Evolutionary conservation across 495 filamentous ascomycete genomes (phyloP).

Genomic region (Bombardia bombarda): DNA sequence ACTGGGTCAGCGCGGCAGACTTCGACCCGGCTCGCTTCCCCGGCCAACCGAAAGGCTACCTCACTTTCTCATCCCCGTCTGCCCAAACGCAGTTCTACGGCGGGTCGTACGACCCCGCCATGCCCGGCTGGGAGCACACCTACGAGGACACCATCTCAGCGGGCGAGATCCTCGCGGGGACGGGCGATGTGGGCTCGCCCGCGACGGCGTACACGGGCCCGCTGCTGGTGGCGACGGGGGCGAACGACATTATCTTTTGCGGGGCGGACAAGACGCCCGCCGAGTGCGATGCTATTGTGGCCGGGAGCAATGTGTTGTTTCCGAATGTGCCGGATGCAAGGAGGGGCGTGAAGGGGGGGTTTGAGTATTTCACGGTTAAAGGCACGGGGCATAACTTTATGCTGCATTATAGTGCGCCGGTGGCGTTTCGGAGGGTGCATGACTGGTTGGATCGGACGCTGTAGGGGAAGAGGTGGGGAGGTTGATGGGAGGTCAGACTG

Average conservation of each 20-base stretch:
- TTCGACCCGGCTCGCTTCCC: neutral
- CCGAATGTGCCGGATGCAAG: neutral
- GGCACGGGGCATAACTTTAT: constrained; percentile 3
- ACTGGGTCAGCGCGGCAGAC: neutral
- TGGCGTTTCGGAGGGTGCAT: neutral
- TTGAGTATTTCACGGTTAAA: neutral
- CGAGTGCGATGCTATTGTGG: neutral
- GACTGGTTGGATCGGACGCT: neutral
- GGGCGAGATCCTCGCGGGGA: neutral
- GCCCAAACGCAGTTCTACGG: neutral
- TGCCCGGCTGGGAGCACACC: neutral
- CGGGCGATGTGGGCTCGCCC: neutral
- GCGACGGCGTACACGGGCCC: neutral
- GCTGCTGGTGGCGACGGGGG: constrained; percentile 5
- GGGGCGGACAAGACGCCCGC: neutral
- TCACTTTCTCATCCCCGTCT: neutral
- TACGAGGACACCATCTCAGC: neutral
- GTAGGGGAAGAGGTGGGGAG: too few species aligned
- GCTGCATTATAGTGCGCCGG: neutral
- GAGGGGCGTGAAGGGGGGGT: too few species aligned
- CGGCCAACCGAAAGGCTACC: neutral
- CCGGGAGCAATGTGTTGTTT: neutral
- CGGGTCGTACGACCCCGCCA: neutral
- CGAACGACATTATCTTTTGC: constrained; percentile 1
- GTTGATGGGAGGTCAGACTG: too few species aligned